Evolutionary conservation across 495 filamentous ascomycete species (phyloP), one percentile per base, ranked within the genome.

Genomic region (Xylaria venustula): DNA sequence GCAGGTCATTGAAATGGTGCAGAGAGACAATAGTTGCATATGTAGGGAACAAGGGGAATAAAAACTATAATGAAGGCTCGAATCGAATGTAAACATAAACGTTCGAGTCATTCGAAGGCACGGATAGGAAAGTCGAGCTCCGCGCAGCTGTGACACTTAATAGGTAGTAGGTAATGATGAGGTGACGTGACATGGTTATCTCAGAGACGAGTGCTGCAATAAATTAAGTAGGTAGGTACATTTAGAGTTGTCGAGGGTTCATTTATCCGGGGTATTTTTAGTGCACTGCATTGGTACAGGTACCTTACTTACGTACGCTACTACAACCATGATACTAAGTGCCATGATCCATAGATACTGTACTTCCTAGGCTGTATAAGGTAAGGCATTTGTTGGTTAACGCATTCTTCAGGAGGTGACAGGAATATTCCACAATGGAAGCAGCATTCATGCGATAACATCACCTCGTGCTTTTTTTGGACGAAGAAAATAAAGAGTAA

Each of bases 1-100:
- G 20, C 15, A 26, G 53, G 15, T 55, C 57, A 60, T 52, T 60
- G 57, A 25, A 51, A 28, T 44, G 45, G 34, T 20, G 32, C 11
- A n/a, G 32, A 30, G 15, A 7, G 45, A 14, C 26, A 58, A 22
- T 3, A 15, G 23, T 32, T 7, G 28, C 36, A 41, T 28, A 9
- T 12, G 22, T 32, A 22, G 46, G 11, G 30, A 3, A 9, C 14
- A 2, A 9, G 5, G 12, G 4, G 15, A n/a, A 58, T 30, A 7
- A 2, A 41, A 37, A 22, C 15, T 26, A 7, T 1, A 23, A 20
- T 15, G 15, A 50, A 25, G 11, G 22, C 22, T 49, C 6, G 22
- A 2, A 36, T 14, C 9, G 14, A 22, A 28, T 15, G 11, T 50
- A 50, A 20, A 34, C 25, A 32, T 58, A 15, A 20, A 49, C 3